Base-by-base conservation (phyloP, 2,329 filamentous ascomycete species). In the Metarhizium humberi region DNA sequence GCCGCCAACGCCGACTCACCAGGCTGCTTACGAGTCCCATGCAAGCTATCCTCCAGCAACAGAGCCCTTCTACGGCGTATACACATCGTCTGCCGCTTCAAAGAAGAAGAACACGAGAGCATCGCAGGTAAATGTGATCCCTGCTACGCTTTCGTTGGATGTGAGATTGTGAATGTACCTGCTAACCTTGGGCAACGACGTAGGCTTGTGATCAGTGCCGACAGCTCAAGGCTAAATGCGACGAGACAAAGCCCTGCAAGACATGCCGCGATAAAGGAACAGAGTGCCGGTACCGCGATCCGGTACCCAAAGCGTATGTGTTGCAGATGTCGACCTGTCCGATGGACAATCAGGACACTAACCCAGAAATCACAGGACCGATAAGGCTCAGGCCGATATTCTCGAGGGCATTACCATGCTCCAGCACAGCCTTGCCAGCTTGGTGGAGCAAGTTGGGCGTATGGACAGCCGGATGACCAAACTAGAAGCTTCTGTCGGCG, bases 191-290 rank as follows among this genome's bases (percentile, higher is more conserved):
- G 20, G 18, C 18, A 6, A 11, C 25, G 18, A 16, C 36, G 47
- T 63, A 95, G 86, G 94, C 94, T 42, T 99, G 94, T 71, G 91
- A 95, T 65, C 89, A 87, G 69, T 96, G 91, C 71, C 85, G 91
- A 56, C 81, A 88, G 58, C 80, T 92, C 43, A 96, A 95, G 71
- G 90, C 90, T 14, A 95, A 95, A 71, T 96, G 91, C 68, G 90
- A 95, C 64, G 91, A 96, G 74, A 85, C 85, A 11, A 85, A 87
- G 61, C 91, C 88, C 2, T 87, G 88, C 63, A 92, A 90, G 66
- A 90, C 86, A 64, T 99, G 94, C 69, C 87, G 87, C 63, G 92
- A 97, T 62, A 95, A 95, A 67, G 85, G 81, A 61, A 79, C 90
- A 36, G 79, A 85, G 53, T 99, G 90, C 74, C 86, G 89, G 69